Evolutionary conservation across 192 early-diverging fungal species (phyloP).

Genomic region (Entomortierella parvispora): DNA sequence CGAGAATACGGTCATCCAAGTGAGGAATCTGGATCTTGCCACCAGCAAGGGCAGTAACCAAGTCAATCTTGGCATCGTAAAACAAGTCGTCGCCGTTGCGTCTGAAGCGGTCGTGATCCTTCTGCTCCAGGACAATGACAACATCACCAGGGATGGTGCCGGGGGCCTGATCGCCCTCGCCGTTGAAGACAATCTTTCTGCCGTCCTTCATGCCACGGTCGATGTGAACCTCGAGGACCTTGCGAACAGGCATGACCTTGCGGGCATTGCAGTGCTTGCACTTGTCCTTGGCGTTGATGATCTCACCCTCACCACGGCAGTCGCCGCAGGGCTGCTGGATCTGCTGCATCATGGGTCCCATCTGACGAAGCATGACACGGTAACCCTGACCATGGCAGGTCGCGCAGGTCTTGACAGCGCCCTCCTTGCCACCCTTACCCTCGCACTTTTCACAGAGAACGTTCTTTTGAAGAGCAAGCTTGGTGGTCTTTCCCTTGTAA

Average conservation of each 20-base stretch:
- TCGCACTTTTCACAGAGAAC: constrained; percentile 92
- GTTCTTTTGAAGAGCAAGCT: constrained; percentile 96
- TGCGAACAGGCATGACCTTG: constrained; percentile 89
- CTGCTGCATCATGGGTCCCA: constrained; percentile 99
- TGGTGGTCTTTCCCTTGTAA: constrained; percentile 90
- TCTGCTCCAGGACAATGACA: constrained; percentile 96
- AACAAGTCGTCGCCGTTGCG: constrained; percentile 93
- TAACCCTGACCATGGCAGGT: constrained; percentile 93
- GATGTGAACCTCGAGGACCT: constrained; percentile 97
- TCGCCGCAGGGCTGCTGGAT: constrained; percentile 96
- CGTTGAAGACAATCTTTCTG: constrained; percentile 93
- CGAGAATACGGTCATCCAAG: constrained; percentile 89
- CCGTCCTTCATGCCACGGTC: constrained; percentile 98
- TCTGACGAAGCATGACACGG: constrained; percentile 89
- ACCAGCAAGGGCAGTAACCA: constrained; percentile 95
- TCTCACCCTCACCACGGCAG: constrained; percentile 92
- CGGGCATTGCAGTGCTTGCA: constrained; percentile 93
- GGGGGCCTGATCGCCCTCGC: constrained; percentile 97
- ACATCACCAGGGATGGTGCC: constrained; percentile 97
- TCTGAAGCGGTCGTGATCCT: constrained; percentile 92
- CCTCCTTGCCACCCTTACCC: constrained; percentile 97
- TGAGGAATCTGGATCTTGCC: constrained; percentile 93
- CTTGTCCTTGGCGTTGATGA: constrained; percentile 89
- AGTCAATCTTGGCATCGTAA: constrained; percentile 93
- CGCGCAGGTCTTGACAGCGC: constrained; percentile 83